Evolutionary conservation across 2,329 filamentous ascomycete genomes (phyloP).

Genomic region (Alternaria infectoria): DNA sequence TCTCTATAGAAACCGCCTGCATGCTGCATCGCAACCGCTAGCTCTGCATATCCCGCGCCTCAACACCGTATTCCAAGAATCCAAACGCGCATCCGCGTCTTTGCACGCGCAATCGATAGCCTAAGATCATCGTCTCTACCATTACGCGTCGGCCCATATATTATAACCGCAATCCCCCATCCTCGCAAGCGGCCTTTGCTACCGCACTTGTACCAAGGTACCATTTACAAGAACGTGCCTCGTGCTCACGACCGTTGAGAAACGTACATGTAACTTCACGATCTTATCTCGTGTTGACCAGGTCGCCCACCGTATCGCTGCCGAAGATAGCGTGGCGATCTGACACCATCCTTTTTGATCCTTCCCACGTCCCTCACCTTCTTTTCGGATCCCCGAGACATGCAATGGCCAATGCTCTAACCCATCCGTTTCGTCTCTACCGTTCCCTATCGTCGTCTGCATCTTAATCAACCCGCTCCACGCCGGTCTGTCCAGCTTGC

Average conservation of each 20-base stretch:
- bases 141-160: conserved; percentile 45
- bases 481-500: background rate
- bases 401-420: background rate
- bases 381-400: conserved; percentile 2
- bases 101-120: conserved; percentile 7
- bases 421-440: background rate
- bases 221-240: background rate
- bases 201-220: background rate
- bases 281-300: conserved; percentile 6
- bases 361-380: conserved; percentile 8
- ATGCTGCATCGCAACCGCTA: background rate
- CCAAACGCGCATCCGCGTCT: background rate
- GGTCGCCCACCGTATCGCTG: conserved; percentile 12
- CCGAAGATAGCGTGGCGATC: conserved; percentile 21
- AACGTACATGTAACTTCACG: background rate
- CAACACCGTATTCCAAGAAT: background rate
- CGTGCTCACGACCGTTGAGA: conserved; percentile 4
- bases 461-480: background rate
- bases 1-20: conserved; percentile 13
- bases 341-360: conserved; percentile 12
- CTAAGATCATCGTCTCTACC: background rate
- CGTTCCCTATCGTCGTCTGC: background rate
- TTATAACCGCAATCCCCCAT: conserved; percentile 15
- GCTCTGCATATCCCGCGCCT: conserved; percentile 5
- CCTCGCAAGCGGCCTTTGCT: background rate